Evolutionary conservation across 2,329 filamentous ascomycete species (phyloP).

Genomic region (Diplodia scrobiculata): DNA sequence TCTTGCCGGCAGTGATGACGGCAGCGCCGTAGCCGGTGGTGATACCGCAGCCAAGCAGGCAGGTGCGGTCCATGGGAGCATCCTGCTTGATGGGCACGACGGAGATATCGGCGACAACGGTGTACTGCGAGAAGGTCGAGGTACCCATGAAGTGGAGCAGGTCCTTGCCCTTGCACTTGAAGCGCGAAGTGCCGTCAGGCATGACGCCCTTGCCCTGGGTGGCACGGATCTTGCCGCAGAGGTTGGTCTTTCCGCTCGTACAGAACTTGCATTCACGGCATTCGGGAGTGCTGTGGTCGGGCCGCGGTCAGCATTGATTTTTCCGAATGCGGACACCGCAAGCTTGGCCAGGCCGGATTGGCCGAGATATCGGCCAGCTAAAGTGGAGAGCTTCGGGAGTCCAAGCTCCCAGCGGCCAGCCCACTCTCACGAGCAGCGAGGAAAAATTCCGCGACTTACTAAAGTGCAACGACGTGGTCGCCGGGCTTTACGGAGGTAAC

Average conservation of each 20-base stretch:
- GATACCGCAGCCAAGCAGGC: conserved; percentile 95
- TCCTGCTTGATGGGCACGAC: conserved; percentile 89
- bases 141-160: conserved; percentile 99
- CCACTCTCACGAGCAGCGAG: background rate
- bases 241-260: conserved; percentile 98
- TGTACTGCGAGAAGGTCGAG: conserved; percentile 98
- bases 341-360: background rate
- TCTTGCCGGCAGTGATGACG: conserved; percentile 76
- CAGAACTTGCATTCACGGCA: conserved; percentile 99
- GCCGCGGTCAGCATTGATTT: conserved; percentile 1
- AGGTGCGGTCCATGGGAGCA: conserved; percentile 93
- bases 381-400: conserved; percentile 1
- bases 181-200: conserved; percentile 94
- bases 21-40: conserved; percentile 97
- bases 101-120: conserved; percentile 96
- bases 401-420: background rate
- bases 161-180: conserved; percentile 92
- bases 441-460: conserved; percentile 38
- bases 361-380: background rate
- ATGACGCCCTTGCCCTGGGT: conserved; percentile 96
- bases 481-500: conserved; percentile 93
- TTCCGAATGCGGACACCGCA: conserved; percentile 8
- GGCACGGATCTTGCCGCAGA: conserved; percentile 97
- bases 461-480: conserved; percentile 70
- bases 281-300: conserved; percentile 77